phyloP scores from a whole-genome alignment of 139 green algal genomes.

The Dunaliella sp. region DNA sequence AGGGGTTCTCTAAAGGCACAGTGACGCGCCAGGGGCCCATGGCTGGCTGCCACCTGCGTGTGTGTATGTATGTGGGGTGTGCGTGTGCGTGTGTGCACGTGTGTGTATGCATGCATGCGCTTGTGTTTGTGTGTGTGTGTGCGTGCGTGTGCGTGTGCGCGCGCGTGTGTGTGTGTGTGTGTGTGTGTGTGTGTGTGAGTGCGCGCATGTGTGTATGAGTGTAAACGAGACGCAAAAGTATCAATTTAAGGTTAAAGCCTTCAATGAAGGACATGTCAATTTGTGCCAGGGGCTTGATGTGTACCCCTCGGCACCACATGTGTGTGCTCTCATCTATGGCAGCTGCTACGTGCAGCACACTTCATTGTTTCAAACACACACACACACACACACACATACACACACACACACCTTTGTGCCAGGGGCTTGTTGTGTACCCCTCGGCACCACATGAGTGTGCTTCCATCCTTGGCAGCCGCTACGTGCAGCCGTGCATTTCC shows the following conservation, averaged over 20 bases:
- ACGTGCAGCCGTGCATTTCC: constrained; percentile 32
- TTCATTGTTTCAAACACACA: background rate
- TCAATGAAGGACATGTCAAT: too few species aligned
- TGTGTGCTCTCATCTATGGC: constrained; percentile 46
- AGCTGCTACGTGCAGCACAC: constrained; percentile 37
- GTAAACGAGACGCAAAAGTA: too few species aligned
- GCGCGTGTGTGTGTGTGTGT: too few species aligned
- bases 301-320: constrained; percentile 37
- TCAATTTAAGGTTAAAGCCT: too few species aligned
- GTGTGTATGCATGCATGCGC: too few species aligned
- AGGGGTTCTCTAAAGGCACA: constrained; percentile 30
- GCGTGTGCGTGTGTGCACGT: too few species aligned
- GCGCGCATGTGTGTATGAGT: too few species aligned
- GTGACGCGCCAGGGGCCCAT: constrained; percentile 25
- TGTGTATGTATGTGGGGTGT: too few species aligned
- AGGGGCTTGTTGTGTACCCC: constrained; percentile 20
- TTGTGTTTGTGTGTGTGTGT: too few species aligned
- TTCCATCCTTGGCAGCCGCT: constrained; percentile 43
- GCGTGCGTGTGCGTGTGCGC: too few species aligned
- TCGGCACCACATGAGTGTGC: constrained; percentile 47
- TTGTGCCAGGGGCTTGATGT: constrained; percentile 24
- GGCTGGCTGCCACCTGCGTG: constrained; percentile 26
- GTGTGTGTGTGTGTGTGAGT: too few species aligned
- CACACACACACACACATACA: background rate
- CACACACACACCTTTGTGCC: constrained; percentile 6